phyloP scores from a whole-genome alignment of 345 rosid species.

The thale cress (Arabidopsis thaliana) region TAIR10.1 NC_003074.8:1278001-1278500 shows the following conservation, averaged over 20 bases:
- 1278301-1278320: slow-evolving; percentile 1
- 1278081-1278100: background rate
- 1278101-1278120: slow-evolving; percentile 18
- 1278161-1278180: slow-evolving; percentile 16
- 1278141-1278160: slow-evolving; percentile 33
- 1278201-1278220: slow-evolving; percentile 14
- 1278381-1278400: slow-evolving; percentile 1
- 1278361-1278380: slow-evolving; percentile 20
- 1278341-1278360: background rate
- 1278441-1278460: background rate
- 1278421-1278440: background rate
- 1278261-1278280: slow-evolving; percentile 38
- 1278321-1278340: slow-evolving; percentile 18
- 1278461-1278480: background rate
- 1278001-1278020: slow-evolving; percentile 28
- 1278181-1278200: slow-evolving; percentile 12
- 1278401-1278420: background rate
- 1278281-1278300: slow-evolving; percentile 11
- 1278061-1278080: slow-evolving; percentile 16
- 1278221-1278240: slow-evolving; percentile 67
- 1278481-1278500: background rate
- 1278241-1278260: slow-evolving; percentile 90
- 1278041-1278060: slow-evolving; percentile 46
- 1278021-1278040: slow-evolving; percentile 8
- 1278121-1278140: slow-evolving; percentile 33